Percentiles rank a stretch among this genome's conserved stretches.
Evolutionary conservation across 495 filamentous ascomycete species (phyloP).

Genomic region (Elasticomyces elasticus): DNA sequence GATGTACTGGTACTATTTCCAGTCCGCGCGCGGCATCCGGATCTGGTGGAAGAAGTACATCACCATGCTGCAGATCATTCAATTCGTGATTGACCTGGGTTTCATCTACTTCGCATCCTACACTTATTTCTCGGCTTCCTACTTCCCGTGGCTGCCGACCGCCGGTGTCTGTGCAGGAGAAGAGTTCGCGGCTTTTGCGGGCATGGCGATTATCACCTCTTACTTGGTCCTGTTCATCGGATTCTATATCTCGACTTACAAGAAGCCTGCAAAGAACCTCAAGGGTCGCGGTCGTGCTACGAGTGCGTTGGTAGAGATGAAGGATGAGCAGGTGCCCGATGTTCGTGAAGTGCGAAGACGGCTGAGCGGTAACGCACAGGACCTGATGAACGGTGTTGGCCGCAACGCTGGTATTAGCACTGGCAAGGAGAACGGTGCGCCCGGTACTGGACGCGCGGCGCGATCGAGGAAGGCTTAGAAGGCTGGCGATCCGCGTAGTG

Average conservation of each 20-base stretch:
- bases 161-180: constrained; percentile 82
- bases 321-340: constrained; percentile 37
- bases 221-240: constrained; percentile 97
- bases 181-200: constrained; percentile 92
- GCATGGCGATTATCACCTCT: constrained; percentile 80
- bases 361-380: constrained; percentile 10
- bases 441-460: constrained; percentile 11
- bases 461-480: constrained; percentile 22
- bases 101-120: constrained; percentile 39
- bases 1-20: constrained; percentile 70
- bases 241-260: constrained; percentile 97
- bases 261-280: constrained; percentile 53
- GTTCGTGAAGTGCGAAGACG: constrained; percentile 30
- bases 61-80: constrained; percentile 73
- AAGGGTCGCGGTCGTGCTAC: constrained; percentile 32
- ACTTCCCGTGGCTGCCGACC: constrained; percentile 79
- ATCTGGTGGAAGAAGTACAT: constrained; percentile 93
- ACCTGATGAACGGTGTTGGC: not conserved
- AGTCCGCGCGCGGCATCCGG: constrained; percentile 65
- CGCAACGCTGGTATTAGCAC: not conserved
- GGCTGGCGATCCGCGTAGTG: not conserved
- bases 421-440: constrained; percentile 15
- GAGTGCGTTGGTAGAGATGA: constrained; percentile 36
- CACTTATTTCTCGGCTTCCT: constrained; percentile 60
- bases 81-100: constrained; percentile 69